Evolutionary conservation across 306 rosid species (phyloP).

Genomic region (Cucumis melo): DNA sequence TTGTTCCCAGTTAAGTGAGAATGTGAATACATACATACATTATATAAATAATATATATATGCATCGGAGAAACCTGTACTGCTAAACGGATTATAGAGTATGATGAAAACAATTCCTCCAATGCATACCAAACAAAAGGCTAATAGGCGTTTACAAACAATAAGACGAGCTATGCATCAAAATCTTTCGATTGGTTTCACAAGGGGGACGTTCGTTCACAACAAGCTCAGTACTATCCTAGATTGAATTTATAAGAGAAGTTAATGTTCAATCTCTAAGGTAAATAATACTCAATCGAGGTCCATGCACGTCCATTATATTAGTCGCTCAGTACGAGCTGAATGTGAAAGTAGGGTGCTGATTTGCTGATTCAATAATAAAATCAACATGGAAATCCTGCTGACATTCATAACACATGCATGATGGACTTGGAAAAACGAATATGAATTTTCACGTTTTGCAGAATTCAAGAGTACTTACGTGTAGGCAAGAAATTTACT

Average conservation of each 20-base stretch:
- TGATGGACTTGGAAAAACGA: not conserved
- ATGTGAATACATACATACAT: not conserved
- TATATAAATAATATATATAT: not conserved
- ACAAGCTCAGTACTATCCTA: not conserved
- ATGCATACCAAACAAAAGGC: not conserved
- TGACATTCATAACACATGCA: not conserved
- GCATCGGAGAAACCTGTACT: not conserved
- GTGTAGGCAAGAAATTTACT: slow-evolving; percentile 95
- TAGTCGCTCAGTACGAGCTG: not conserved
- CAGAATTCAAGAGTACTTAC: slow-evolving; percentile 29
- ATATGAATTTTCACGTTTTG: not conserved
- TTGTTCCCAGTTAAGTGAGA: not conserved
- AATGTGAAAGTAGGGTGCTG: not conserved
- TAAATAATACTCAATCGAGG: not conserved
- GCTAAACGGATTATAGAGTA: not conserved
- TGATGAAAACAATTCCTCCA: not conserved
- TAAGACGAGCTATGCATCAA: not conserved
- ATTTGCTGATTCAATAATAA: not conserved
- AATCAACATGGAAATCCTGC: not conserved
- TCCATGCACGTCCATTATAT: not conserved
- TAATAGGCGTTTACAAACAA: not conserved
- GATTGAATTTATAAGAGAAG: not conserved
- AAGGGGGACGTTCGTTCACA: not conserved
- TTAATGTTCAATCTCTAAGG: not conserved
- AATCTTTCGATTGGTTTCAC: not conserved